Conservation (phyloP, 2,329 filamentous ascomycete genomes). For the Cadophora sp. region DNA sequence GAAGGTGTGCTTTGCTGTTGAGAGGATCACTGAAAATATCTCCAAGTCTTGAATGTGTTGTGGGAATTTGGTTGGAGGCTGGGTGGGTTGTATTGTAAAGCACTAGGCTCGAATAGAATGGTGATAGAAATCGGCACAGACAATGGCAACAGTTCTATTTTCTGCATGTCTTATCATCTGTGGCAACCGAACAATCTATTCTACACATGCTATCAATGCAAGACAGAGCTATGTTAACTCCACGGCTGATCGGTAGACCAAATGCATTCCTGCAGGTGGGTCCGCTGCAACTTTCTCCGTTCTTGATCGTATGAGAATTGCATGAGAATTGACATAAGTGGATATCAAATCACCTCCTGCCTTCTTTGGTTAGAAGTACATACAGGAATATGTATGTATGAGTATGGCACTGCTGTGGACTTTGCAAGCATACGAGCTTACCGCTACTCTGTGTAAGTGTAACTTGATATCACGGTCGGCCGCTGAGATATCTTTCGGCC, state of each 20-base stretch:
- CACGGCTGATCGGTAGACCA: not conserved
- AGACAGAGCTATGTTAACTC: not conserved
- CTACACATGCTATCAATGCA: not conserved
- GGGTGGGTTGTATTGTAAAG: not conserved
- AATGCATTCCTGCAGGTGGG: not conserved
- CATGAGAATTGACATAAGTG: not conserved
- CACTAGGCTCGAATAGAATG: not conserved
- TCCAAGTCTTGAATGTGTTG: not conserved
- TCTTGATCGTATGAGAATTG: not conserved
- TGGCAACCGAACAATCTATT: not conserved
- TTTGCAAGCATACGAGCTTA: conserved; percentile 5
- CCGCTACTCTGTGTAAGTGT: not conserved
- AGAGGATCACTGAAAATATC: not conserved
- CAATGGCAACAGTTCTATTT: too few species aligned
- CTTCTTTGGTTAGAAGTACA: not conserved
- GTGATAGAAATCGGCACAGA: not conserved
- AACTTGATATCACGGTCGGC: conserved; percentile 1
- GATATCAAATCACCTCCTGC: not conserved
- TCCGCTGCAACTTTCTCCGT: not conserved
- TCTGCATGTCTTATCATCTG: not conserved
- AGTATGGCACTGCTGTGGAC: too few species aligned
- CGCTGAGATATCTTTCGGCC: not conserved
- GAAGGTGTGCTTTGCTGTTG: not conserved
- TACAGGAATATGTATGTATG: too few species aligned
- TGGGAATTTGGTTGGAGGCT: not conserved